A percentile compares a stretch with the other conserved stretches of the same genome.
Conservation (phyloP, 2,329 filamentous ascomycete genomes). For the Sporothrix humicola region DNA sequence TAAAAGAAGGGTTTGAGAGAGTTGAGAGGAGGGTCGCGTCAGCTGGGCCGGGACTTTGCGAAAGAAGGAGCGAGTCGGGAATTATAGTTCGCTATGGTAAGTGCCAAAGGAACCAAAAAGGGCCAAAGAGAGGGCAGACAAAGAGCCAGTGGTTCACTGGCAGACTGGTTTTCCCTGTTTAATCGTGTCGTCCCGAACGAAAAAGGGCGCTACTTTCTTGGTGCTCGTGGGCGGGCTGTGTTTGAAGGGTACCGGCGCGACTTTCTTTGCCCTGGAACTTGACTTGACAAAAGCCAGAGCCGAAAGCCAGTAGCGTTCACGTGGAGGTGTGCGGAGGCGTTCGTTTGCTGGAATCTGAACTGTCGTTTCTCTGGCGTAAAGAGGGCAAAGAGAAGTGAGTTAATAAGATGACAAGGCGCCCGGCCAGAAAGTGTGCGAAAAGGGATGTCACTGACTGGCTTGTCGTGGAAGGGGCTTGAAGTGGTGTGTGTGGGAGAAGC, state of each 20-base stretch:
- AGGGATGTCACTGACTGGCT: not conserved
- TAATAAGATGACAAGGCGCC: not conserved
- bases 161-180: conserved; percentile 25
- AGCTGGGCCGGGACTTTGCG: conserved; percentile 3
- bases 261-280: not conserved
- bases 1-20: not conserved
- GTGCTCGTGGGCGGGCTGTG: not conserved
- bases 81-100: not conserved
- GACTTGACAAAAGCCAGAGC: not conserved
- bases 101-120: not conserved
- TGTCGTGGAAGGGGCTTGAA: not conserved
- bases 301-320: conserved; percentile 25
- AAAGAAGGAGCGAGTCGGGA: conserved; percentile 11
- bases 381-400: not conserved
- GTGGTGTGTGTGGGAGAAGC: not conserved
- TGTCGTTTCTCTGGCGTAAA: not conserved
- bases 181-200: not conserved
- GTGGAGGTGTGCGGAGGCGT: conserved; percentile 30
- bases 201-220: conserved; percentile 25
- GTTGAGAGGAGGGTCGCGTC: not conserved
- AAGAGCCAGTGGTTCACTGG: not conserved
- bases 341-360: conserved; percentile 29
- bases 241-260: not conserved
- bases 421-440: not conserved
- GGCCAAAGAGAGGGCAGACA: not conserved